Base-by-base conservation (phyloP, 805 yeast species). In the Barnettozyma populi region DNA sequence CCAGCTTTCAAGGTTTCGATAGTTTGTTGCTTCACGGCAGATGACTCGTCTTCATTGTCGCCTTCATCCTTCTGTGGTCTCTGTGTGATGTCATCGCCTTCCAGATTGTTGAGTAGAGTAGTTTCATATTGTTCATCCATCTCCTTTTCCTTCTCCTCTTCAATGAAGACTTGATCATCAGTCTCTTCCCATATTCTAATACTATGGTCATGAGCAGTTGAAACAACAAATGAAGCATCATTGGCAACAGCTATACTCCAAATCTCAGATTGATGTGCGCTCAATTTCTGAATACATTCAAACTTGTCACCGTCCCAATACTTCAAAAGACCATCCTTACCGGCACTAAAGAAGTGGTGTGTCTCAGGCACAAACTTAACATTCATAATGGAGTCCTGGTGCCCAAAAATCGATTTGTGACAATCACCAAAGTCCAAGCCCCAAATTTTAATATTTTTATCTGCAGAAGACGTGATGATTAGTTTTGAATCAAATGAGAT, bases 271-370 rank as follows among this genome's bases (percentile, higher is more conserved):
- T 89, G 95, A 64, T 94, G 98, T 5, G 85, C 90, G 8, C 80
- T 77, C 29, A 94, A 72, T 59, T 85, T 87, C 66, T 94, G 98
- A 52, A 94, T 80, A 65, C 92, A 86, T 57, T 88, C 97, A 65
- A 94, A 94, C 67, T 94, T 94, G 59, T 87, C 95, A 55, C 98
- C 99, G 66, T 94, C 99, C 99, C 99, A 94, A 66, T 89, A 90
- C 67, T 94, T 94, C 47, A 94, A 78, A 50, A 84, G 67, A 13
- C 86, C 90, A 67, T 94, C 99, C 62, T 94, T 94, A 31, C 92
- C 84, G 49, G 88, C 82, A 48, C 95, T 84, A 69, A 94, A 86
- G 66, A 94, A 90, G 64, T 90, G 80, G 63, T 92, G 96, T 13
- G 86, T 75, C n/a, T 80, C 82, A 2, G 95, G 92, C 44, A 90